Percentiles rank a stretch among this genome's conserved stretches.
phyloP scores from a whole-genome alignment of 1,139 yeast species.

The Geotrichum klebahnii region DNA sequence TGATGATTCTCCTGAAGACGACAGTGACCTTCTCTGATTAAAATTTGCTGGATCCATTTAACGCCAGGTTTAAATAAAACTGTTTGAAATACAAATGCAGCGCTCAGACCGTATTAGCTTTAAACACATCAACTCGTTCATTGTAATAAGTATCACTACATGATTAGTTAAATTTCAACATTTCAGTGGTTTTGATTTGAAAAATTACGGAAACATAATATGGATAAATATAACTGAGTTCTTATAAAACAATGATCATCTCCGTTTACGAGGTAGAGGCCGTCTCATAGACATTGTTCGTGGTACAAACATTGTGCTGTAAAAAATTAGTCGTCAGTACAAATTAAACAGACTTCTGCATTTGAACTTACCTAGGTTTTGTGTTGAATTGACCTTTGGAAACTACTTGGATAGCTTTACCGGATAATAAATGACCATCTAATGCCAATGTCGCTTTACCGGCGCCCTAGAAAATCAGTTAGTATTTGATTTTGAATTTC shows the following conservation, averaged over 20 bases:
- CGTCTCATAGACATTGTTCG: conserved; percentile 8
- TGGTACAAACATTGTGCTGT: conserved; percentile 12
- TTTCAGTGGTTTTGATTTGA: too few relatives aligned
- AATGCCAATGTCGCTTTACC: conserved; percentile 56
- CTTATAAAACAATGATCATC: background rate
- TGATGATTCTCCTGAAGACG: background rate
- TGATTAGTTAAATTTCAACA: too few relatives aligned
- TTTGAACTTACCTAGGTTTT: conserved; percentile 7
- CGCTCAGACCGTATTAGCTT: too few relatives aligned
- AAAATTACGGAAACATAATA: too few relatives aligned
- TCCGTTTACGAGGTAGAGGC: conserved; percentile 3
- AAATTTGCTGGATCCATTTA: background rate
- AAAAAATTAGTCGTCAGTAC: background rate
- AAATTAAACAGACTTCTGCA: too few relatives aligned
- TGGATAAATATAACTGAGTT: too few relatives aligned
- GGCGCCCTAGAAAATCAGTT: conserved; percentile 39
- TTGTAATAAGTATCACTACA: too few relatives aligned
- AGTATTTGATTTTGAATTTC: background rate
- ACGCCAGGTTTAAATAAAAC: too few relatives aligned
- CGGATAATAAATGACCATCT: conserved; percentile 45
- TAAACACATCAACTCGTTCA: too few relatives aligned
- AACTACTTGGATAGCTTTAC: conserved; percentile 32
- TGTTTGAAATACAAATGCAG: too few relatives aligned
- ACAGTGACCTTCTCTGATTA: background rate
- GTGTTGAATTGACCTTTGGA: conserved; percentile 1